Evolutionary conservation across 2,329 filamentous ascomycete species (phyloP).

Genomic region (Phialophora chinensis): DNA sequence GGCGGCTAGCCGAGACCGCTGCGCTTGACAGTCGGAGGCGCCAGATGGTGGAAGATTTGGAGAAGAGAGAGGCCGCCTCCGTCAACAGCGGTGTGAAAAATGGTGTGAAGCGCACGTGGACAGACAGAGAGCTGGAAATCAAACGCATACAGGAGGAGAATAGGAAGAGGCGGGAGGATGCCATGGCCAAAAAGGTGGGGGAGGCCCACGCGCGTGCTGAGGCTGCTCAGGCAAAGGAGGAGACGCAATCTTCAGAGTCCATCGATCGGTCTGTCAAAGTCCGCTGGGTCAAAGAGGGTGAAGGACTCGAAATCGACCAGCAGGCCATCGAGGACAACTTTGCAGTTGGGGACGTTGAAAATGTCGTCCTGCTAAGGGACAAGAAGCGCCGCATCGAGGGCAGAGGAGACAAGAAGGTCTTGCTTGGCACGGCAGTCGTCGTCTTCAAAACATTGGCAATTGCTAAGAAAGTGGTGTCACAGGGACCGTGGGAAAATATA

Average conservation of each 20-base stretch:
- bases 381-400: constrained; percentile 56
- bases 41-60: constrained; percentile 84
- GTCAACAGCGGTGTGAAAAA: constrained; percentile 40
- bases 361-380: constrained; percentile 61
- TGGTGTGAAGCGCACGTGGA: constrained; percentile 65
- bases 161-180: constrained; percentile 55
- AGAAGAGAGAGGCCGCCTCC: constrained; percentile 63
- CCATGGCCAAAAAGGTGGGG: constrained; percentile 53
- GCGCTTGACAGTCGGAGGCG: constrained; percentile 74
- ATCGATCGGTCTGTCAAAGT: constrained; percentile 65
- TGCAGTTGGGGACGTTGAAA: constrained; percentile 64
- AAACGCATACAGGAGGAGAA: constrained; percentile 60
- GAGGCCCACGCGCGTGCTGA: constrained; percentile 45
- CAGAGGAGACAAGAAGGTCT: constrained; percentile 57
- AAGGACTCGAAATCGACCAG: constrained; percentile 54
- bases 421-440: constrained; percentile 60
- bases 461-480: constrained; percentile 39
- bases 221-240: constrained; percentile 36
- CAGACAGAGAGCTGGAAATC: constrained; percentile 59
- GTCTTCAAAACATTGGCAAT: constrained; percentile 61
- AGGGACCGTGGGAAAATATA: constrained; percentile 55
- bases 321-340: constrained; percentile 57
- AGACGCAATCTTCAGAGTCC: constrained; percentile 31
- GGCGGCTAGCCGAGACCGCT: constrained; percentile 73
- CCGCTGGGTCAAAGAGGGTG: constrained; percentile 59